A percentile compares a stretch with the other conserved stretches of the same genome.
Conservation (phyloP, 179 eudicot species). For the Nepenthes alata region DNA sequence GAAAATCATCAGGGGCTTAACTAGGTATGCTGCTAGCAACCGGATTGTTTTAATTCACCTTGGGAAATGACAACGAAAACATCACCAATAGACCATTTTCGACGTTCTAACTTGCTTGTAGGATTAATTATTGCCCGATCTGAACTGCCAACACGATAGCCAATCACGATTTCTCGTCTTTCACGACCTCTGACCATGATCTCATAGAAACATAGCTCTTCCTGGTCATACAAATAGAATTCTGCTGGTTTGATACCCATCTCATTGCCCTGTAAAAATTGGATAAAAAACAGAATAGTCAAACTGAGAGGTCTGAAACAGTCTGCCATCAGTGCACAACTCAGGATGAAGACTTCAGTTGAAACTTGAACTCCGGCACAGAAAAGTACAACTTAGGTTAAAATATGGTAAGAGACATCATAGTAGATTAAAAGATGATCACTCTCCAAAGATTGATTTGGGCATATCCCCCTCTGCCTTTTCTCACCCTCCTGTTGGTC, state of each 20-base stretch:
- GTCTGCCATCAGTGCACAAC: no score
- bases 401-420: background rate
- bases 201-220: slow-evolving; percentile 64
- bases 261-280: slow-evolving; percentile 61
- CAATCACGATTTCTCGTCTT: slow-evolving; percentile 72
- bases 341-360: no score
- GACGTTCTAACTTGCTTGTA: slow-evolving; percentile 26
- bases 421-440: no score
- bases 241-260: slow-evolving; percentile 87
- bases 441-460: no score
- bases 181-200: slow-evolving; percentile 74
- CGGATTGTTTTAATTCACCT: slow-evolving; percentile 21
- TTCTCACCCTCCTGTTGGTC: no score
- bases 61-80: slow-evolving; percentile 68
- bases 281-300: background rate
- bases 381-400: no score
- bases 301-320: background rate
- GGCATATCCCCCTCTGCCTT: no score
- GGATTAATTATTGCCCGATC: slow-evolving; percentile 77
- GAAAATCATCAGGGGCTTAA: no score
- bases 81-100: slow-evolving; percentile 67
- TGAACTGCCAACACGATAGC: slow-evolving; percentile 52
- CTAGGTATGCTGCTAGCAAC: no score
- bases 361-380: no score
- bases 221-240: slow-evolving; percentile 72